A percentile compares a stretch with the other conserved stretches of the same genome.
Evolutionary conservation across 2,329 filamentous ascomycete genomes (phyloP).

Genomic region (Fusarium solani-melongenae): DNA sequence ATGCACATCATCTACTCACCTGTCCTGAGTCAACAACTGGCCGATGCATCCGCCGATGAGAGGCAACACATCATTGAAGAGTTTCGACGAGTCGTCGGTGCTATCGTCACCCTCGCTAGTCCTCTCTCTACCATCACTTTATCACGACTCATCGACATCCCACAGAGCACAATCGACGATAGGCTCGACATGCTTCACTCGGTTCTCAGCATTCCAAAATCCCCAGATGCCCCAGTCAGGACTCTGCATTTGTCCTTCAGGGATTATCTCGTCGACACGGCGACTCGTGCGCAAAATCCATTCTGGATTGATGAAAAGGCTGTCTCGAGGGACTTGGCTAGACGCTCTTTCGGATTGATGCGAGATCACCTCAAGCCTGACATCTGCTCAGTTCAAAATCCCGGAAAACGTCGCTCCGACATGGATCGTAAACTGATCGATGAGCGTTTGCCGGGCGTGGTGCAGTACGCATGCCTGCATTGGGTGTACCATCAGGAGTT

Average conservation of each 20-base stretch:
- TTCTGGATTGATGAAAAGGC: not conserved
- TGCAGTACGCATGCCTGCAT: not conserved
- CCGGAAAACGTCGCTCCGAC: not conserved
- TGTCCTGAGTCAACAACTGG: not conserved
- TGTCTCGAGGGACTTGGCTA: not conserved
- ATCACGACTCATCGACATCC: slow-evolving; percentile 1
- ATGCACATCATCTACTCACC: not conserved
- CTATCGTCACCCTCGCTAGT: not conserved
- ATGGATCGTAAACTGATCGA: not conserved
- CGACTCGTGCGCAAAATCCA: not conserved
- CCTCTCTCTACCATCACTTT: slow-evolving; percentile 11
- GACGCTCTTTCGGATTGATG: not conserved
- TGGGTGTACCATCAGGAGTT: not conserved
- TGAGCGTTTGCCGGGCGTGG: not conserved
- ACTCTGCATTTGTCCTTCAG: not conserved
- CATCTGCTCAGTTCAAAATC: not conserved
- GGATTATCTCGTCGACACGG: not conserved
- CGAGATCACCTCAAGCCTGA: not conserved
- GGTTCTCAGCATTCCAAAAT: not conserved
- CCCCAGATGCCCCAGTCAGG: not conserved
- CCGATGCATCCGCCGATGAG: not conserved
- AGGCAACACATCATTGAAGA: not conserved
- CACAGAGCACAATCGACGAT: not conserved
- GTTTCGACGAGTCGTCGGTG: not conserved
- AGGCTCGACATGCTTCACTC: slow-evolving; percentile 1